These are phyloP conservation scores for Oemleria cerasiformis DNA, from an alignment of 306 rosid species.

Conservation along the genomic window DNA sequence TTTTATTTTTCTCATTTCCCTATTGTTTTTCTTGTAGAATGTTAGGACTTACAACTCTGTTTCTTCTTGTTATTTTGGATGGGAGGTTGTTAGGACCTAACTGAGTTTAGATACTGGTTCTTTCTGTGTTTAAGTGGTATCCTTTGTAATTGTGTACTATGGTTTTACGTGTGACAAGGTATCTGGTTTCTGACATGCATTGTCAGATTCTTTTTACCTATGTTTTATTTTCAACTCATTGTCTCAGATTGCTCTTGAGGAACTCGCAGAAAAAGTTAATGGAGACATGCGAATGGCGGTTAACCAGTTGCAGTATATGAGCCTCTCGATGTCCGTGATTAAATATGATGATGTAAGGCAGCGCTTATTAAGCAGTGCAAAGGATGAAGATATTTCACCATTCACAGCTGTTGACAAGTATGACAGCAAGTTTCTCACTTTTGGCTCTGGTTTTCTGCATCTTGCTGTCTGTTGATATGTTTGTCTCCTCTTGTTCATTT, in stretches of 20 bases:
- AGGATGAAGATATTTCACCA: conserved; percentile 97
- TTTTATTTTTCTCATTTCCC: background rate
- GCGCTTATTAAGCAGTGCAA: conserved; percentile 62
- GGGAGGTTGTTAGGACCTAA: background rate
- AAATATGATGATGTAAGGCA: conserved; percentile 78
- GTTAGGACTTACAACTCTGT: background rate
- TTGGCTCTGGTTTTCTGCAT: conserved; percentile 11
- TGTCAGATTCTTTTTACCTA: too few species aligned
- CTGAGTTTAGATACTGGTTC: background rate
- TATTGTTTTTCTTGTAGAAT: background rate
- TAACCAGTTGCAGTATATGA: conserved; percentile 90
- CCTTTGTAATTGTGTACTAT: background rate
- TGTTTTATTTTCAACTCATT: background rate
- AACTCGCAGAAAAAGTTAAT: conserved; percentile 84
- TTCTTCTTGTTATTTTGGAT: background rate
- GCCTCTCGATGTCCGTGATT: conserved; percentile 83
- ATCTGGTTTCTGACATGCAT: background rate
- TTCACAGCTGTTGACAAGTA: conserved; percentile 98
- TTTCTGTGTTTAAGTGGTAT: background rate
- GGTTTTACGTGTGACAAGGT: background rate
- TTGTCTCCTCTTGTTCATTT: background rate
- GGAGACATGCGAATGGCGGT: conserved; percentile 98
- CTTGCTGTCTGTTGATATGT: background rate
- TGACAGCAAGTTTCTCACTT: conserved; percentile 7
- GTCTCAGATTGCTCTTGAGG: conserved; percentile 87